Conservation (phyloP, 495 filamentous ascomycete species). For the Parathielavia appendiculata region DNA sequence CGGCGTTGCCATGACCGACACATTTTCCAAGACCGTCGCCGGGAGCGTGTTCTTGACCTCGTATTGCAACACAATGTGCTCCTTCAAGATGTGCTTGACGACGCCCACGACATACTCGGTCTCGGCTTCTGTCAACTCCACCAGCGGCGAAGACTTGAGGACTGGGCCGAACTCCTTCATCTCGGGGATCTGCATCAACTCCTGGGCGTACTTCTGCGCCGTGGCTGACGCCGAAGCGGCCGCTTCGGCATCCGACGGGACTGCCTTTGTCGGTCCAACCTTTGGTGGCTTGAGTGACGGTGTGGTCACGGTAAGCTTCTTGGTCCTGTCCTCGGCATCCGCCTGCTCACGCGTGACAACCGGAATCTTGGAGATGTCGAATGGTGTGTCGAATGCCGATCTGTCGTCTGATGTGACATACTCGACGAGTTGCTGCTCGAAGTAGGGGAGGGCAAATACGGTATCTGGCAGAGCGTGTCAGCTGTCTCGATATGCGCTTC, state of each 20-base stretch:
- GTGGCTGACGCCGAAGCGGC: slow-evolving; percentile 66
- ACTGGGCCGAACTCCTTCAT: slow-evolving; percentile 80
- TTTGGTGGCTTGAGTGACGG: slow-evolving; percentile 93
- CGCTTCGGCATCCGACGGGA: slow-evolving; percentile 63
- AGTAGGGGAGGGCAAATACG: slow-evolving; percentile 90
- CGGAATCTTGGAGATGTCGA: slow-evolving; percentile 87
- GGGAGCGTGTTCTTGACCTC: slow-evolving; percentile 96
- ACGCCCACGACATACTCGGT: slow-evolving; percentile 94
- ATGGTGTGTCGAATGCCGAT: slow-evolving; percentile 75
- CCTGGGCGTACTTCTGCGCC: slow-evolving; percentile 80
- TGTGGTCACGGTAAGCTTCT: slow-evolving; percentile 87
- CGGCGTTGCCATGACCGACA: slow-evolving; percentile 81
- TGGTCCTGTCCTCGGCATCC: slow-evolving; percentile 91
- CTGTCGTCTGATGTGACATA: slow-evolving; percentile 90
- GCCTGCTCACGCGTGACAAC: slow-evolving; percentile 94
- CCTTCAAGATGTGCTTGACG: slow-evolving; percentile 96
- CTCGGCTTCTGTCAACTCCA: slow-evolving; percentile 93
- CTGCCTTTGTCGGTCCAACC: slow-evolving; percentile 70
- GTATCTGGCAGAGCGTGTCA: slow-evolving; percentile 44
- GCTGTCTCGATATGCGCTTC: slow-evolving; percentile 3
- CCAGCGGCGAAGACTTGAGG: slow-evolving; percentile 79
- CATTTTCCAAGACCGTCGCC: slow-evolving; percentile 83
- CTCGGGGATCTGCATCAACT: slow-evolving; percentile 84
- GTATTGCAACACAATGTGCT: slow-evolving; percentile 93
- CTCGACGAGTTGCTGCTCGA: slow-evolving; percentile 96